A percentile compares a stretch with the other conserved stretches of the same genome.
These are phyloP conservation scores for Fusarium sarcochroum DNA, from an alignment of 2,329 filamentous ascomycete genomes.

Conservation along the genomic window DNA sequence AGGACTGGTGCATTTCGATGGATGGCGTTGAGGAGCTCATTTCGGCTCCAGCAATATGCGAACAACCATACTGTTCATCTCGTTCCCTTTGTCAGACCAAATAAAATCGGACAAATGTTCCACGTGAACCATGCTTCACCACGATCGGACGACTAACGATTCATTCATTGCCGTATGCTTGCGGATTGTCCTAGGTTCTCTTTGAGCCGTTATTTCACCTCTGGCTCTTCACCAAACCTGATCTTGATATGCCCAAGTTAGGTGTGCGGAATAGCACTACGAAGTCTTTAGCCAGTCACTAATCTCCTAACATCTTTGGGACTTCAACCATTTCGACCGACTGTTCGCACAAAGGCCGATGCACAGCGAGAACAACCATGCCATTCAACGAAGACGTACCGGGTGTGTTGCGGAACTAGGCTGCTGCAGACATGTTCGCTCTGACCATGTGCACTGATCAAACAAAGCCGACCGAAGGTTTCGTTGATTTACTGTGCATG, in stretches of 20 bases:
- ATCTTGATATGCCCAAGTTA: conserved; percentile 10
- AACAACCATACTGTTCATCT: conserved; percentile 46
- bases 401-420: conserved; percentile 5
- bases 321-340: neutral
- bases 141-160: conserved; percentile 30
- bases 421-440: conserved; percentile 18
- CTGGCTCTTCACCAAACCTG: neutral
- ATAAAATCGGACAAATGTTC: conserved; percentile 52
- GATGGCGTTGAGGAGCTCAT: conserved; percentile 37
- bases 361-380: neutral
- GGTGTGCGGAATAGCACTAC: neutral
- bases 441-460: neutral
- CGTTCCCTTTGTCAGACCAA: conserved; percentile 49
- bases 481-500: neutral
- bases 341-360: conserved; percentile 23
- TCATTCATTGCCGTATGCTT: conserved; percentile 11
- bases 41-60: conserved; percentile 41
- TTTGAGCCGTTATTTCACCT: conserved; percentile 11
- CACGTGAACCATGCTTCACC: conserved; percentile 38
- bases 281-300: conserved; percentile 13
- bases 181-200: neutral
- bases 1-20: conserved; percentile 41
- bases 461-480: neutral
- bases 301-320: conserved; percentile 5
- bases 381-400: neutral